Percentiles rank a stretch among this genome's conserved stretches.
Conservation (phyloP, 495 filamentous ascomycete genomes). For the Physcia stellaris region DNA sequence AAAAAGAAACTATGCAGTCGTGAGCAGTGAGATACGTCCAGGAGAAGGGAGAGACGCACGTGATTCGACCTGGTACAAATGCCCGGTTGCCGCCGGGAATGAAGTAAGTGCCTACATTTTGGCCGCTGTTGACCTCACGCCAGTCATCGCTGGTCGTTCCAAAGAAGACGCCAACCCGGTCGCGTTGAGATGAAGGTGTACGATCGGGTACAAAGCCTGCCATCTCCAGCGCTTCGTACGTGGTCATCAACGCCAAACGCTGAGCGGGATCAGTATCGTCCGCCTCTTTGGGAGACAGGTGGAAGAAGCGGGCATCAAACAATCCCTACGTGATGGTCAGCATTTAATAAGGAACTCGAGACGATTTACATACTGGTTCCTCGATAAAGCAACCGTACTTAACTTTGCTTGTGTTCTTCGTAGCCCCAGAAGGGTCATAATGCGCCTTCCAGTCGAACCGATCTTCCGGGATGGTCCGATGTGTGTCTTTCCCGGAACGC, state of each 20-base stretch:
- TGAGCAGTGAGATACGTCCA: not conserved
- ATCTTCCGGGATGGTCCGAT: conserved; percentile 7
- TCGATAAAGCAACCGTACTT: conserved; percentile 73
- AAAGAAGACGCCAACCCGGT: conserved; percentile 26
- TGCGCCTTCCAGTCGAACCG: conserved; percentile 16
- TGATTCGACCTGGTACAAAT: conserved; percentile 26
- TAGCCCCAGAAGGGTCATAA: conserved; percentile 14
- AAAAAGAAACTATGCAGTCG: conserved; percentile 17
- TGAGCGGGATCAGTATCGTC: conserved; percentile 24
- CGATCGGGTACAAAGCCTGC: conserved; percentile 21
- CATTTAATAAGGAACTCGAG: too few relatives aligned
- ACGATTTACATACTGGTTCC: too few relatives aligned
- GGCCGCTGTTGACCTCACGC: conserved; percentile 20
- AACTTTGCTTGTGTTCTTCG: conserved; percentile 17
- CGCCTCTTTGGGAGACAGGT: conserved; percentile 30
- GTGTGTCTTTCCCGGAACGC: not conserved
- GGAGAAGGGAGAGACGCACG: conserved; percentile 29
- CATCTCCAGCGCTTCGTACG: conserved; percentile 28
- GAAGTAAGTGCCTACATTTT: conserved; percentile 28
- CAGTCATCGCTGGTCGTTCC: conserved; percentile 27
- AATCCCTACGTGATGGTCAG: conserved; percentile 22
- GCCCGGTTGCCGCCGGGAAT: conserved; percentile 25
- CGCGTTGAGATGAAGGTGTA: conserved; percentile 18
- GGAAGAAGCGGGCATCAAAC: conserved; percentile 30
- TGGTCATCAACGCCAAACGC: conserved; percentile 21